A percentile compares a stretch with the other conserved stretches of the same genome.
Evolutionary conservation across 2,329 filamentous ascomycete species (phyloP).

Genomic region (Lasiodiplodia gonubiensis): DNA sequence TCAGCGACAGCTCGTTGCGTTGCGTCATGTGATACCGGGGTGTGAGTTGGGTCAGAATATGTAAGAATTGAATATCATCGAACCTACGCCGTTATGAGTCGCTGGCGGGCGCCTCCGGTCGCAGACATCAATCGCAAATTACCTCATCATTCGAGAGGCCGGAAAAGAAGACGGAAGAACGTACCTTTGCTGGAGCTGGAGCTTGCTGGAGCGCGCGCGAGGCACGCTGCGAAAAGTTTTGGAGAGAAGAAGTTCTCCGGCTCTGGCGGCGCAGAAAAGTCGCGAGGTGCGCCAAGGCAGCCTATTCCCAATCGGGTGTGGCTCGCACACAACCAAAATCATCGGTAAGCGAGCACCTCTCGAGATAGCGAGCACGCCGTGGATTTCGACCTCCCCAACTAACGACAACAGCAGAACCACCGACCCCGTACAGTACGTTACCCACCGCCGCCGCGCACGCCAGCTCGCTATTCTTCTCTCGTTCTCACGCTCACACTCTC

Average conservation of each 20-base stretch:
- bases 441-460: constrained; percentile 24
- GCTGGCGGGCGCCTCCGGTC: constrained; percentile 90
- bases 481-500: constrained; percentile 33
- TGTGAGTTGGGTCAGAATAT: constrained; percentile 80
- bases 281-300: constrained; percentile 6
- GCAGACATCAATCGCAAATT: constrained; percentile 98
- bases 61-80: constrained; percentile 96
- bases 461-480: constrained; percentile 24
- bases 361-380: constrained; percentile 22
- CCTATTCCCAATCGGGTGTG: constrained; percentile 2
- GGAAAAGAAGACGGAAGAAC: constrained; percentile 19
- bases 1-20: constrained; percentile 20
- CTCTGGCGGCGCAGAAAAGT: constrained; percentile 20
- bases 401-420: constrained; percentile 33
- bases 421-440: constrained; percentile 48
- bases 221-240: neutral
- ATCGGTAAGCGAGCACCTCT: constrained; percentile 27
- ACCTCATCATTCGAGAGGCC: constrained; percentile 75
- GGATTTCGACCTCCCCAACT: constrained; percentile 30
- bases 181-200: constrained; percentile 13
- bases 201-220: neutral
- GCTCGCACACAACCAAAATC: constrained; percentile 28
- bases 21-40: neutral
- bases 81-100: constrained; percentile 76
- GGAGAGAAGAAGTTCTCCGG: constrained; percentile 4